Evolutionary conservation across 805 yeast genomes (phyloP).

Genomic region (Cyberlindnera mycetangii): DNA sequence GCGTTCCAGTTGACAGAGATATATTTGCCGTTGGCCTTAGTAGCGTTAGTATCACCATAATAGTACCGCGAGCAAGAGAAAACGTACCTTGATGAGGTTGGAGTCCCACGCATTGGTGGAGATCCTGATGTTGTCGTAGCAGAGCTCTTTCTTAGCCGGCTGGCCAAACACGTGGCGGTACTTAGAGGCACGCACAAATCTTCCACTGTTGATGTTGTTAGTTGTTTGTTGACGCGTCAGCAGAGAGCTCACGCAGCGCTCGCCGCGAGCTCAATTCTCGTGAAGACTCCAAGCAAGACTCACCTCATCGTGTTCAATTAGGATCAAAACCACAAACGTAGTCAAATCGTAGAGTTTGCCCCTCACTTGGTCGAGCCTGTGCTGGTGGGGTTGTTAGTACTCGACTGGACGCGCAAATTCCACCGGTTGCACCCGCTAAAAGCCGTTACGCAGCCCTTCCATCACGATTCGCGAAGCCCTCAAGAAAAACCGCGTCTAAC

Average conservation of each 20-base stretch:
- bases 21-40: constrained; percentile 80
- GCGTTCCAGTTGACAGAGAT: constrained; percentile 89
- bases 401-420: not conserved
- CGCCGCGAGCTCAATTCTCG: no score
- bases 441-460: not conserved
- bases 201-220: constrained; percentile 46
- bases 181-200: constrained; percentile 94
- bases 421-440: no score
- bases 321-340: not conserved
- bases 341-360: no score
- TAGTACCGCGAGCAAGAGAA: not conserved
- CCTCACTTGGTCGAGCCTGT: no score
- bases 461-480: not conserved
- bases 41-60: no score
- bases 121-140: constrained; percentile 52
- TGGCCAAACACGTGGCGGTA: constrained; percentile 97
- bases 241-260: no score
- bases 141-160: constrained; percentile 52
- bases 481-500: not conserved
- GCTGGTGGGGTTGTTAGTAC: not conserved
- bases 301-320: constrained; percentile 7
- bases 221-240: not conserved
- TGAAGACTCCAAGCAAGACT: not conserved
- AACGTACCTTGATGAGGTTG: constrained; percentile 62
- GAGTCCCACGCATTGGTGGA: constrained; percentile 97